Conservation (phyloP, 139 green algal genomes). For the Coelastrella sp. region DNA sequence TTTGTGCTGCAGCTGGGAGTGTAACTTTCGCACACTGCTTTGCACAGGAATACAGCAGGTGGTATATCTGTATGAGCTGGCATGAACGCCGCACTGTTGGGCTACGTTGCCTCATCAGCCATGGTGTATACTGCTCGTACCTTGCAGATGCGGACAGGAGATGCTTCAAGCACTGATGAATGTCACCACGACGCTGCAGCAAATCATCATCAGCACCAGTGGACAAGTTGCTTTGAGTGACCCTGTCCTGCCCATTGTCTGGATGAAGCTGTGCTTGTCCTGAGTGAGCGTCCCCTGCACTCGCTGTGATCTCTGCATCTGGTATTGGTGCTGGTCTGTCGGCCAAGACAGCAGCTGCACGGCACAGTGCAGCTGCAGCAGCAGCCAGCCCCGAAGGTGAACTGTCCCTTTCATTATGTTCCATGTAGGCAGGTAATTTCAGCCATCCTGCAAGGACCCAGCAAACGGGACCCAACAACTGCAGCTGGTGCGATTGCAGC, state of each 20-base stretch:
- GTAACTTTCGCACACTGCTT: slow-evolving; percentile 25
- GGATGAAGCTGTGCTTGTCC: too few relatives aligned
- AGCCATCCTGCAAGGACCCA: slow-evolving; percentile 50
- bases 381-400: slow-evolving; percentile 40
- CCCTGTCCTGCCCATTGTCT: background rate
- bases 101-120: background rate
- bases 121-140: background rate
- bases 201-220: too few relatives aligned
- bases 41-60: slow-evolving; percentile 44
- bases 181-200: too few relatives aligned
- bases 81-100: background rate
- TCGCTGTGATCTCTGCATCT: background rate
- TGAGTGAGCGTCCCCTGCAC: too few relatives aligned
- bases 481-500: slow-evolving; percentile 57
- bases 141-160: slow-evolving; percentile 36
- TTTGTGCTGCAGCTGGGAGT: background rate
- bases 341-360: background rate
- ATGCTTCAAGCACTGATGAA: slow-evolving; percentile 19
- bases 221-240: too few relatives aligned
- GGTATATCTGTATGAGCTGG: slow-evolving; percentile 41
- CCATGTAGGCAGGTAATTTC: slow-evolving; percentile 58
- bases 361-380: slow-evolving; percentile 12
- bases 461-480: slow-evolving; percentile 61
- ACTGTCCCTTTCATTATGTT: slow-evolving; percentile 76
- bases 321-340: background rate